Percentiles rank a stretch among this genome's conserved stretches.
Conservation (phyloP, 2,329 filamentous ascomycete genomes). For the Fusarium cicatricum region DNA sequence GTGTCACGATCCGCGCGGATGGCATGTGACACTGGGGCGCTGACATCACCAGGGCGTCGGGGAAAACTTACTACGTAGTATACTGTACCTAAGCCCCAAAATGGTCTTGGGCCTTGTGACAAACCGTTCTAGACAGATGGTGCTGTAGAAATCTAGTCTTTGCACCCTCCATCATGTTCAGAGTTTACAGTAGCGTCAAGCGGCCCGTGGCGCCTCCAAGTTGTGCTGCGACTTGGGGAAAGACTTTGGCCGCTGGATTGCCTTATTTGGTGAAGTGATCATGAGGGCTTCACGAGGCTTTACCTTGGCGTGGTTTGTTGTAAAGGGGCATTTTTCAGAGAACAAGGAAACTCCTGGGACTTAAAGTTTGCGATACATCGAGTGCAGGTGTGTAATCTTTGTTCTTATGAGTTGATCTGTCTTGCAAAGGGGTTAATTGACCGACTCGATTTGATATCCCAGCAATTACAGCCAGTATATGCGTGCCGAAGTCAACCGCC, state of each 20-base stretch:
- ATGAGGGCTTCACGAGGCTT: background rate
- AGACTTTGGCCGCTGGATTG: conserved; percentile 2
- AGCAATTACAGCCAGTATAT: too few relatives aligned
- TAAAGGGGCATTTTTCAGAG: too few relatives aligned
- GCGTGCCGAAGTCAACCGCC: background rate
- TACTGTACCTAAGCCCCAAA: too few relatives aligned
- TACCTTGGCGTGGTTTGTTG: too few relatives aligned
- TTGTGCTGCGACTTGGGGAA: conserved; percentile 2
- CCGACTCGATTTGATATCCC: background rate
- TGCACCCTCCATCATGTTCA: conserved; percentile 12
- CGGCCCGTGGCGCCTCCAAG: conserved; percentile 27
- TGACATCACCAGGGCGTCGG: conserved; percentile 32
- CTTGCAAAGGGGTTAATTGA: background rate
- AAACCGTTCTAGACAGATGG: conserved; percentile 4
- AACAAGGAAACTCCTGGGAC: too few relatives aligned
- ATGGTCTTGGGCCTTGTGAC: conserved; percentile 1
- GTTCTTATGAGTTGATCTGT: too few relatives aligned
- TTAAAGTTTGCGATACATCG: too few relatives aligned
- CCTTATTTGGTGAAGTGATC: conserved; percentile 5
- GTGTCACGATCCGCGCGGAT: conserved; percentile 20
- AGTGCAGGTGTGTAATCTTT: too few relatives aligned
- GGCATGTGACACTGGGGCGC: conserved; percentile 36
- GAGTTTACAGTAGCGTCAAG: conserved; percentile 26
- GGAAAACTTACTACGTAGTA: too few relatives aligned
- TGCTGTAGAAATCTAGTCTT: conserved; percentile 8